Base-by-base conservation (phyloP, 495 filamentous ascomycete genomes). In the Acidiella bohemica region DNA sequence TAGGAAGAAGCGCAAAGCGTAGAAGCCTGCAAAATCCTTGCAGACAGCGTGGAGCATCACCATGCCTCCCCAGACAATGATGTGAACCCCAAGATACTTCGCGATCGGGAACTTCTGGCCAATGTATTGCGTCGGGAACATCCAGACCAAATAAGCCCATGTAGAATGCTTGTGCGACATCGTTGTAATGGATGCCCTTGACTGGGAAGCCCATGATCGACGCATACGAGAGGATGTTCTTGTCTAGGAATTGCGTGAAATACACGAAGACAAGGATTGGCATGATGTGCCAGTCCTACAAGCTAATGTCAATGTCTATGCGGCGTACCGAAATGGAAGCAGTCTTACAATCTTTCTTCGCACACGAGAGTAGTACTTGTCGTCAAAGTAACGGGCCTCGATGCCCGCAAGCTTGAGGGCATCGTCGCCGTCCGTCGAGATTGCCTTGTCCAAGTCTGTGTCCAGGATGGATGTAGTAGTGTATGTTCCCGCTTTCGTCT, bases 231-330 rank as follows among this genome's bases (percentile, higher is more conserved):
- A 56, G 18, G n/a, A 49, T 48, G 21, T 46, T 56, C 42, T 56
- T 56, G 47, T 56, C 53, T 8, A 54, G 33, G 44, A 54, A 56
- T 35, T 56, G 51, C 1, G 47, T 41, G 36, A 51, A 51, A 29
- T 54, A 54, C n/a, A 51, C 40, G 22, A 47, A 39, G 39, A 39
- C 18, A 8, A 54, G 34, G 12, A 50, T 25, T 9, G 47, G 47
- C 25, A 49, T 41, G 33, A 43, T 32, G 20, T 34, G 26, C 1
- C 27, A 18, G 32, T 48, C 45, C 38, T 41, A 27, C 4, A 5
- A 13, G n/a, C n/a, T n/a, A 13, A 39, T 28, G 18, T 36, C 33
- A 36, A n/a, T n/a, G n/a, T n/a, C n/a, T n/a, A n/a, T n/a, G n/a
- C n/a, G n/a, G 33, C 19, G 4, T 18, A 5, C 17, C 23, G 20